phyloP scores from a whole-genome alignment of 1,139 yeast genomes.

The Spathaspora sp. region DNA sequence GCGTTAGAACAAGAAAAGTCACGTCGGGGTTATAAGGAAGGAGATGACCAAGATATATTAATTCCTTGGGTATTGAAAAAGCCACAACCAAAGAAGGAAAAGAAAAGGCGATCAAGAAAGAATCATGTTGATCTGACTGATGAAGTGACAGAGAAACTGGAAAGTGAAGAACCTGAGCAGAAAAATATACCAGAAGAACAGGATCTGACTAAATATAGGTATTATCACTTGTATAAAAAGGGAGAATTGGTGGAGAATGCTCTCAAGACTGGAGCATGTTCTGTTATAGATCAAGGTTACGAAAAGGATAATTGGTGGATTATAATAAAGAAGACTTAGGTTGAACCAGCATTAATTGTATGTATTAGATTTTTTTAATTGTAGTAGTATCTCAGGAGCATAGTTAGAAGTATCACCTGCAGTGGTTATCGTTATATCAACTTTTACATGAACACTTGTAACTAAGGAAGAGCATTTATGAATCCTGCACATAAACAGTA shows the following conservation, averaged over 20 bases:
- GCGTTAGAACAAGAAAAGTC: slow-evolving; percentile 90
- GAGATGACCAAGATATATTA: slow-evolving; percentile 88
- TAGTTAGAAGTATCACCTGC: neutral
- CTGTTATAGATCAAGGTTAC: slow-evolving; percentile 70
- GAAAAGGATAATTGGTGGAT: slow-evolving; percentile 96
- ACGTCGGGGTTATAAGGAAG: slow-evolving; percentile 83
- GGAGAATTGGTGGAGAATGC: slow-evolving; percentile 83
- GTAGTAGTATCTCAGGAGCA: neutral
- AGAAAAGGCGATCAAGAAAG: slow-evolving; percentile 15
- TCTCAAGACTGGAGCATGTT: slow-evolving; percentile 60
- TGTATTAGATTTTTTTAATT: neutral
- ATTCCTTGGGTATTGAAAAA: slow-evolving; percentile 90
- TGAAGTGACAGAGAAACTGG: slow-evolving; percentile 7
- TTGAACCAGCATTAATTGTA: neutral
- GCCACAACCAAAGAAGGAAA: slow-evolving; percentile 31
- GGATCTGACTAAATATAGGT: slow-evolving; percentile 68
- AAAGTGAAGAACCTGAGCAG: slow-evolving; percentile 13
- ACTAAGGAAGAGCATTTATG: neutral
- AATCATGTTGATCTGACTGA: slow-evolving; percentile 1
- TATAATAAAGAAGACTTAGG: slow-evolving; percentile 23
- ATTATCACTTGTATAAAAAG: slow-evolving; percentile 78
- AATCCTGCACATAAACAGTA: slow-evolving; percentile 1
- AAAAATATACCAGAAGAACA: slow-evolving; percentile 19
- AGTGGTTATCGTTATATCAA: no score
- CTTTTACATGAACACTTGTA: no score